These are phyloP conservation scores for Teunomyces panamensis DNA, from an alignment of 805 yeast genomes.

Conservation along the genomic window DNA sequence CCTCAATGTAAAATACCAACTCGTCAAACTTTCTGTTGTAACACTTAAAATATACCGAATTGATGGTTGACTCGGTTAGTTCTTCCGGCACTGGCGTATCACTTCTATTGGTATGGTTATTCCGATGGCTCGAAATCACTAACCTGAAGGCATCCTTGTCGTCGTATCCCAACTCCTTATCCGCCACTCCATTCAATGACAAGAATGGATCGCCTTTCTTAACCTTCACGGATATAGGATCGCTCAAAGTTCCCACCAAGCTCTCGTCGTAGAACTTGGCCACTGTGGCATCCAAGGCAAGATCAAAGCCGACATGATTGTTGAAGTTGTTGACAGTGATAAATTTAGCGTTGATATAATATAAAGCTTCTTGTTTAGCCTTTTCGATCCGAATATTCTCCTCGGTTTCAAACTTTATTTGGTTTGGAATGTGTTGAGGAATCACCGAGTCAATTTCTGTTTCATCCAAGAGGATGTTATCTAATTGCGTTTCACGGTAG, in stretches of 20 bases:
- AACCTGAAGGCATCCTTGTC: conserved; percentile 44
- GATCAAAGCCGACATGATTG: conserved; percentile 69
- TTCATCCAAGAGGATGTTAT: conserved; percentile 55
- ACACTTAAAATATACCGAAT: conserved; percentile 47
- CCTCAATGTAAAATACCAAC: conserved; percentile 66
- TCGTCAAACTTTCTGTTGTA: conserved; percentile 47
- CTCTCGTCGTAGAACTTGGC: conserved; percentile 47
- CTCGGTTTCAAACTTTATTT: conserved; percentile 60
- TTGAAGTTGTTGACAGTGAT: conserved; percentile 53
- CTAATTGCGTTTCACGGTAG: conserved; percentile 60
- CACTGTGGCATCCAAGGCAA: conserved; percentile 59
- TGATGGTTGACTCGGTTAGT: conserved; percentile 41
- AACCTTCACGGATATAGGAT: conserved; percentile 50
- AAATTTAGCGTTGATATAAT: conserved; percentile 49
- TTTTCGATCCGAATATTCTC: conserved; percentile 53
- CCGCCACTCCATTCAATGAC: conserved; percentile 50
- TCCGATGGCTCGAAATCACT: conserved; percentile 64
- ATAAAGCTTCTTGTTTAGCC: conserved; percentile 62
- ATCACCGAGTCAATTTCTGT: conserved; percentile 37
- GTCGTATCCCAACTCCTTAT: conserved; percentile 37
- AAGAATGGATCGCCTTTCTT: conserved; percentile 54
- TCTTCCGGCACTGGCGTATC: conserved; percentile 34
- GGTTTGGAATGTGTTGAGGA: conserved; percentile 67
- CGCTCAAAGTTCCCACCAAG: conserved; percentile 44
- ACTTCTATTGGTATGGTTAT: conserved; percentile 69